Conservation (phyloP, 2,329 filamentous ascomycete species). For the Capronia americana region DNA sequence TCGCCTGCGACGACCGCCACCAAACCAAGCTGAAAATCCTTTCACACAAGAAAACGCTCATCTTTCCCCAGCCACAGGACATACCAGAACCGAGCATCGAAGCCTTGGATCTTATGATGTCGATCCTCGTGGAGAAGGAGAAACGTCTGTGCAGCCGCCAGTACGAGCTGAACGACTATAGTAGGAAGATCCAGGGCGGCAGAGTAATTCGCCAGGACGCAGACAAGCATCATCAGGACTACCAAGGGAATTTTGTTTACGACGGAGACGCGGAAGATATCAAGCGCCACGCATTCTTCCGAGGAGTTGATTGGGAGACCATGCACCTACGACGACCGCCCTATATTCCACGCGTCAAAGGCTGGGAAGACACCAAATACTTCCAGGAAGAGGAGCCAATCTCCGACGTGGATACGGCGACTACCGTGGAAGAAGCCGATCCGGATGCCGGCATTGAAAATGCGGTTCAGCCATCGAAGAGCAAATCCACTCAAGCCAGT, state of each 20-base stretch:
- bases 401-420: constrained; percentile 63
- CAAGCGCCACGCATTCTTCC: constrained; percentile 87
- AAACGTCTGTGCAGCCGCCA: constrained; percentile 75
- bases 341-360: constrained; percentile 75
- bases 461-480: not conserved
- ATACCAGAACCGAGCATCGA: constrained; percentile 54
- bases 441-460: constrained; percentile 41
- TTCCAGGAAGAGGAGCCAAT: constrained; percentile 84
- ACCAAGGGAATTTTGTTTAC: constrained; percentile 72
- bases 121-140: constrained; percentile 75
- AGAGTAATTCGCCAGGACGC: constrained; percentile 38
- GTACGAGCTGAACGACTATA: constrained; percentile 71
- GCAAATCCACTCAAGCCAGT: constrained; percentile 25
- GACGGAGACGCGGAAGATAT: constrained; percentile 86
- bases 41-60: constrained; percentile 71
- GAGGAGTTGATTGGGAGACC: constrained; percentile 75
- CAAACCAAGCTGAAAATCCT: constrained; percentile 87
- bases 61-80: constrained; percentile 67
- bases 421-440: constrained; percentile 49
- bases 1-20: constrained; percentile 79
- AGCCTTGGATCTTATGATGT: constrained; percentile 78
- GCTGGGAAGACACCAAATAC: constrained; percentile 79
- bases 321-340: constrained; percentile 75
- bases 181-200: constrained; percentile 38
- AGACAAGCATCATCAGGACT: constrained; percentile 46